These are phyloP conservation scores for Bipolaris bicolor DNA, from an alignment of 2,329 filamentous ascomycete species.

Conservation along the genomic window DNA sequence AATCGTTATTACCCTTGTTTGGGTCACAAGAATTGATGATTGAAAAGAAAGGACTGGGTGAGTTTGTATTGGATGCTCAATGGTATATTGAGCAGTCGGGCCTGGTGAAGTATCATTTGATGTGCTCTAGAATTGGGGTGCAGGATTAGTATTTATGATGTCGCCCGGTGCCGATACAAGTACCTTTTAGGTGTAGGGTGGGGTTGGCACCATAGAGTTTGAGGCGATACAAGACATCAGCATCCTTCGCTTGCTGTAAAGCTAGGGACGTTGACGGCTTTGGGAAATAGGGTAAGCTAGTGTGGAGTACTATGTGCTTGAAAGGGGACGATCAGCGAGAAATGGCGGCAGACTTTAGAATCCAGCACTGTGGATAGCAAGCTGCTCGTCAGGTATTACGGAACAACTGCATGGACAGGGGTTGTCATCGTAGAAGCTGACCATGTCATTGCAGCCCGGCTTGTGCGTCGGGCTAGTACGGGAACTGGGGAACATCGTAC, in stretches of 20 bases:
- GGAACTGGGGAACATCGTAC: not conserved
- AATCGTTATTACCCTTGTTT: not conserved
- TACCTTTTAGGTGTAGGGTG: slow-evolving; percentile 21
- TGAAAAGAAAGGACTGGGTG: not conserved
- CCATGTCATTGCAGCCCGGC: not conserved
- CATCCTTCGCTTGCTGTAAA: slow-evolving; percentile 30
- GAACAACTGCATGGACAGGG: not conserved
- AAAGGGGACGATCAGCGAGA: not conserved
- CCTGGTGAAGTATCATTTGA: not conserved
- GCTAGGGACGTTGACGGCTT: slow-evolving; percentile 27
- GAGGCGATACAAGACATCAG: slow-evolving; percentile 19
- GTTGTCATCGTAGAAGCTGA: not conserved
- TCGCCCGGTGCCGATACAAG: slow-evolving; percentile 17
- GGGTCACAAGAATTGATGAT: not conserved
- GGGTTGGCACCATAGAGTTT: slow-evolving; percentile 23
- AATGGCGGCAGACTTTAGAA: not conserved
- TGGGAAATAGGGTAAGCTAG: slow-evolving; percentile 2
- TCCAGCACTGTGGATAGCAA: not conserved
- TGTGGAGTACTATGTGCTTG: not conserved
- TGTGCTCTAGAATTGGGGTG: not conserved
- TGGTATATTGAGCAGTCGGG: not conserved
- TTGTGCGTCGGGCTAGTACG: not conserved
- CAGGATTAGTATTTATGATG: slow-evolving; percentile 29
- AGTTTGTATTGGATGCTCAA: not conserved
- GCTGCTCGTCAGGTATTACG: not conserved